Evolutionary conservation across 2,329 filamentous ascomycete species (phyloP).

Genomic region (Colletotrichum liriopes): DNA sequence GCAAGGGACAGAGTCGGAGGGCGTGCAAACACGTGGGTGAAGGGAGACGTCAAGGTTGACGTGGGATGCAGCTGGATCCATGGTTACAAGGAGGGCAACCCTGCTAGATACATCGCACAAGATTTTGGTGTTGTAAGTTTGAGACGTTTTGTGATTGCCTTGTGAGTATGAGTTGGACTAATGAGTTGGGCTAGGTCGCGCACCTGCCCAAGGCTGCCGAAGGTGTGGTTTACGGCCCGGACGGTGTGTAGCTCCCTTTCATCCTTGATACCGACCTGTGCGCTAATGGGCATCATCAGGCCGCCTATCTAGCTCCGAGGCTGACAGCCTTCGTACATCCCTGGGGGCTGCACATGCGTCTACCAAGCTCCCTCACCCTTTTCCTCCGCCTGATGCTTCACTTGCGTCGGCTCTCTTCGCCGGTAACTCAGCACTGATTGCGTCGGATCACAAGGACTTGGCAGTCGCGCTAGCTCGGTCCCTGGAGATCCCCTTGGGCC

Average conservation of each 20-base stretch:
- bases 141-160: not conserved
- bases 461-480: slow-evolving; percentile 36
- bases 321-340: slow-evolving; percentile 28
- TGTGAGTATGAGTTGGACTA: not conserved
- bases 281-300: slow-evolving; percentile 18
- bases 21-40: slow-evolving; percentile 38
- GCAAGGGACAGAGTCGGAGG: slow-evolving; percentile 43
- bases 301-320: slow-evolving; percentile 30
- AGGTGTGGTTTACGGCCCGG: slow-evolving; percentile 37
- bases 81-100: slow-evolving; percentile 37
- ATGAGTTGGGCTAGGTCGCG: slow-evolving; percentile 29
- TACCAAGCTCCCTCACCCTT: slow-evolving; percentile 34
- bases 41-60: slow-evolving; percentile 38
- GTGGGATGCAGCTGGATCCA: slow-evolving; percentile 42
- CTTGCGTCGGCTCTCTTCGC: slow-evolving; percentile 36
- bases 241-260: slow-evolving; percentile 12
- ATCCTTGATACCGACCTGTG: not conserved
- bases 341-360: slow-evolving; percentile 36
- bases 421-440: slow-evolving; percentile 10
- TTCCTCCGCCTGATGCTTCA: slow-evolving; percentile 28
- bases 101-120: slow-evolving; percentile 37
- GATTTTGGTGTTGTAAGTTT: slow-evolving; percentile 39
- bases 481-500: slow-evolving; percentile 37
- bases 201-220: slow-evolving; percentile 36
- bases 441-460: slow-evolving; percentile 23